phyloP scores from a whole-genome alignment of 2,329 filamentous ascomycete species.

The Plectosphaerella sp. region DNA sequence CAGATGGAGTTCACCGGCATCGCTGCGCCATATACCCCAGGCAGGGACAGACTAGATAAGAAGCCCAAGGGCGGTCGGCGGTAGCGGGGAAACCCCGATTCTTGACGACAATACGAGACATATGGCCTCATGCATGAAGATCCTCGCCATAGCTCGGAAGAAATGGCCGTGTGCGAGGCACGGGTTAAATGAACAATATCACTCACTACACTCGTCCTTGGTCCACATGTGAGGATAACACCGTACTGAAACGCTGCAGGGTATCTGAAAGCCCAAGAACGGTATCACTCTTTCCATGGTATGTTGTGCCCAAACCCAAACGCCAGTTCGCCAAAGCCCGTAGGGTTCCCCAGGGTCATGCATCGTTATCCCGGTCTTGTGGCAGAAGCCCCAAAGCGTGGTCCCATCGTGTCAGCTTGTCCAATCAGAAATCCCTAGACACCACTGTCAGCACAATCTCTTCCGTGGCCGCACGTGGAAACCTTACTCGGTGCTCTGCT shows the following conservation, averaged over 20 bases:
- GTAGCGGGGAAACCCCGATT: too few species aligned
- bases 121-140: too few species aligned
- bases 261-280: not conserved
- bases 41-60: conserved; percentile 42
- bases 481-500: conserved; percentile 58
- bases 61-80: conserved; percentile 14
- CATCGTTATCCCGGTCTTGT: not conserved
- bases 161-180: too few species aligned
- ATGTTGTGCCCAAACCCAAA: not conserved
- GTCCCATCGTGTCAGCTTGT: not conserved
- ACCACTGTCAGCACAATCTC: not conserved
- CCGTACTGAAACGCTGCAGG: not conserved
- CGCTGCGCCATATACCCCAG: conserved; percentile 52
- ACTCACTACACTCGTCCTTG: too few species aligned
- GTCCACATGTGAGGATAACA: too few species aligned
- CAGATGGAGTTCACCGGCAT: conserved; percentile 39
- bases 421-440: not conserved
- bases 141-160: too few species aligned
- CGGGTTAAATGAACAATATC: too few species aligned
- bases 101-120: too few species aligned
- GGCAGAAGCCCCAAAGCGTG: not conserved
- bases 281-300: not conserved
- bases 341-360: not conserved
- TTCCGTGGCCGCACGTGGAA: not conserved
- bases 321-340: not conserved